These are phyloP conservation scores for Yamadazyma dushanensis DNA, from an alignment of 1,139 yeast species.

Conservation along the genomic window DNA sequence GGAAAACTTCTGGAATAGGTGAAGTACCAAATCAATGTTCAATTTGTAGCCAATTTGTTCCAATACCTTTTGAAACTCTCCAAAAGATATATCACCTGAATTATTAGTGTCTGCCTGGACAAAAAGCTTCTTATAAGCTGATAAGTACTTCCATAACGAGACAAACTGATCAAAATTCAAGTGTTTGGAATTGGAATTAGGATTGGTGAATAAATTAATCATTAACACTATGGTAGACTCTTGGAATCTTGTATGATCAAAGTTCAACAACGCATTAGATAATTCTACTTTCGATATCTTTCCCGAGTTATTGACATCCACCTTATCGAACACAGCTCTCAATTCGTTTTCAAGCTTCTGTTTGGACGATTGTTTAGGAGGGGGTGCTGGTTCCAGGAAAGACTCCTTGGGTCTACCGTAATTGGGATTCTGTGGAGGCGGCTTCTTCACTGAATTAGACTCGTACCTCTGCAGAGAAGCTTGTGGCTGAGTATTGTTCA, in stretches of 20 bases:
- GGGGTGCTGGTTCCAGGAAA: conserved; percentile 11
- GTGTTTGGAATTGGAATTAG: conserved; percentile 37
- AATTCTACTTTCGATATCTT: conserved; percentile 59
- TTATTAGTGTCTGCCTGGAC: conserved; percentile 61
- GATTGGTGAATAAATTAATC: conserved; percentile 60
- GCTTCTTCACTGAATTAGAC: conserved; percentile 7
- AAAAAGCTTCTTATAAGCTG: conserved; percentile 71
- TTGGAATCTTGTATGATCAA: conserved; percentile 64
- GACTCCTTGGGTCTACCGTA: conserved; percentile 18
- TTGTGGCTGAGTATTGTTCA: conserved; percentile 6
- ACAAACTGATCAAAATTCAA: conserved; percentile 67
- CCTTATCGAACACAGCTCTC: conserved; percentile 54
- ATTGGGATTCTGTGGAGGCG: conserved; percentile 3
- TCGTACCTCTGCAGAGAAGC: conserved; percentile 17
- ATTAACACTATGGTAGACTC: conserved; percentile 62
- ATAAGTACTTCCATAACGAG: conserved; percentile 68
- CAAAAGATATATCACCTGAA: conserved; percentile 63
- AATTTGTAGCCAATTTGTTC: conserved; percentile 70
- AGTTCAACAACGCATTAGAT: conserved; percentile 61
- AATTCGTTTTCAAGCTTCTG: conserved; percentile 51
- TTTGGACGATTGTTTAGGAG: conserved; percentile 20
- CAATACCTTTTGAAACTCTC: conserved; percentile 67
- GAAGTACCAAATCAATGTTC: conserved; percentile 60
- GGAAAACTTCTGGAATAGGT: conserved; percentile 61
- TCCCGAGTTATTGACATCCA: conserved; percentile 57